Percentiles rank a stretch among this genome's conserved stretches.
Evolutionary conservation across 2,329 filamentous ascomycete species (phyloP).

Genomic region (Ophiocordyceps camponoti-rufipedis): DNA sequence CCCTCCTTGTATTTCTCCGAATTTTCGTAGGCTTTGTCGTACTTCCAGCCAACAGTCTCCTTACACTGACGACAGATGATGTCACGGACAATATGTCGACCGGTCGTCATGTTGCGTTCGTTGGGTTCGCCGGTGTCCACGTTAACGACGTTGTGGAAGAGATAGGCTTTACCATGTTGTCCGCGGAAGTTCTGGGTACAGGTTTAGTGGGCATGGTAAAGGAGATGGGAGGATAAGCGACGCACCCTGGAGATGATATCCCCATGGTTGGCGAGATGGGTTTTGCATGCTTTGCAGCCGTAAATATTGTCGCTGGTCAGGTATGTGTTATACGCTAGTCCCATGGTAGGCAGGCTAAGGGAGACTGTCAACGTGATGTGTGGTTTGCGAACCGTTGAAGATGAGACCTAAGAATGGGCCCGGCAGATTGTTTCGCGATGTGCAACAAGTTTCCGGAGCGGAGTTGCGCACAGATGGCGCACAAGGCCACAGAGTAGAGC

Average conservation of each 20-base stretch:
- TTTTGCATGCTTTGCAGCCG: conserved; percentile 87
- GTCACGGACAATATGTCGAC: conserved; percentile 83
- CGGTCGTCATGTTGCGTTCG: conserved; percentile 97
- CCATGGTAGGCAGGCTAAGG: conserved; percentile 37
- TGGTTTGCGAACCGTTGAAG: too few relatives aligned
- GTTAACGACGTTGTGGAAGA: conserved; percentile 92
- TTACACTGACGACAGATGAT: conserved; percentile 84
- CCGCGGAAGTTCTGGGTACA: conserved; percentile 75
- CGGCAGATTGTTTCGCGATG: too few relatives aligned
- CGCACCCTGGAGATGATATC: conserved; percentile 86
- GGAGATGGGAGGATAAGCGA: not conserved
- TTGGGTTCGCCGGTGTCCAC: conserved; percentile 65
- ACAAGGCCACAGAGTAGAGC: too few relatives aligned
- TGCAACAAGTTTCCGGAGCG: too few relatives aligned
- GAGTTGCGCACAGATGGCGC: too few relatives aligned
- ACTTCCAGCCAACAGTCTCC: conserved; percentile 93
- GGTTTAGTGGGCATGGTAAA: not conserved
- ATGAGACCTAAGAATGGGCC: too few relatives aligned
- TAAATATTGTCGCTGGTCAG: conserved; percentile 76
- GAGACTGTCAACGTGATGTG: too few relatives aligned
- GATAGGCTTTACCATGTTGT: conserved; percentile 93
- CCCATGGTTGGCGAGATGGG: conserved; percentile 85
- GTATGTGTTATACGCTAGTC: conserved; percentile 81
- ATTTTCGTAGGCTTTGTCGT: conserved; percentile 87
- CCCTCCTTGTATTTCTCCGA: conserved; percentile 98